Base-by-base conservation (phyloP, 1,139 yeast genomes). In the Taphrina communis region DNA sequence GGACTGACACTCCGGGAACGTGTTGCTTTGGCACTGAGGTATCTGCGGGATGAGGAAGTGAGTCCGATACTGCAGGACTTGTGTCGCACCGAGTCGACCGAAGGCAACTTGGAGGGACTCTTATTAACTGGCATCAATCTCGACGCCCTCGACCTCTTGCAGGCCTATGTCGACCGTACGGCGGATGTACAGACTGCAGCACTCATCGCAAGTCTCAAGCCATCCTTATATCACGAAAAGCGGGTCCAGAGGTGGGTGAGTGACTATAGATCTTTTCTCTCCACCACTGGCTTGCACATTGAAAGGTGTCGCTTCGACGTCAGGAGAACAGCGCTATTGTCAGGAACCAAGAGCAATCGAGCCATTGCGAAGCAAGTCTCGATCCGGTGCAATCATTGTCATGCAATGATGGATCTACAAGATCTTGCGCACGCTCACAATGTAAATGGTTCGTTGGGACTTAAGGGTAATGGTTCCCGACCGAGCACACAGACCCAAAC, bases 111-210 rank as follows among this genome's bases (percentile, higher is more conserved):
- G 38, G 99, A 94, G 78, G 98, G 98, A 0, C 81, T 94, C 56
- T 87, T 92, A 38, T 79, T 94, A 65, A 93, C 98, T 0, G 99
- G 99, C 38, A 84, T 94, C 31, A 92, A 97, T 0, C 90, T 92
- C 0, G 81, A 85, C 69, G 96, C 97, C 0, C 85, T 91, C 38
- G 90, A 90, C 75, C 81, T 94, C 62, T 78, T 94, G 46, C 97
- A 93, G 77, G 85, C 92, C 1, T 94, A 89, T 77, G 96, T 93
- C 55, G 95, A 92, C 76, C 83, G 94, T 74, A 90, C 97, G 0
- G 86, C 92, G 70, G 99, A 94, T 77, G 90, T 93, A 1, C 99
- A 94, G 78, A 92, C 97, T 0, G 97, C 97, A 0, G 88, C 97
- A 0, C 79, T 93, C 65, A 86, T 93, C 11, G 85, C 91, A 0